Conservation (phyloP, 768 basidiomycete genomes). For the Artomyces pyxidatus region DNA sequence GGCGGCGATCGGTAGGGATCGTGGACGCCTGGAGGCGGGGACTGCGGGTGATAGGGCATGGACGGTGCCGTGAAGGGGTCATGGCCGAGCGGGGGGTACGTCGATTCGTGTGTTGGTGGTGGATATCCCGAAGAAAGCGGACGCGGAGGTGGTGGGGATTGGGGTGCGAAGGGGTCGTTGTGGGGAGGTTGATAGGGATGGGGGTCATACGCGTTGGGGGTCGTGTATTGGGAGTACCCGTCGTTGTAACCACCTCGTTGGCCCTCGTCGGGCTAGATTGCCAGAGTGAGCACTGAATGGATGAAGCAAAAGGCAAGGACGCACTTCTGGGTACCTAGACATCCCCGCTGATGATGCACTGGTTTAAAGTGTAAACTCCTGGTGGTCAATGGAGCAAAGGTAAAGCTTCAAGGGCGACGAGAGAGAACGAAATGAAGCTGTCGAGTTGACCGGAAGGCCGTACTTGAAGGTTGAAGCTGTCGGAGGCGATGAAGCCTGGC, state of each 20-base stretch:
- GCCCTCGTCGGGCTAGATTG: conserved; percentile 51
- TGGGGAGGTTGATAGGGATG: conserved; percentile 27
- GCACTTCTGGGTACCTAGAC: conserved; percentile 35
- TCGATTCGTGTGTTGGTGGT: conserved; percentile 12
- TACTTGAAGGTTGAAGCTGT: too few relatives aligned
- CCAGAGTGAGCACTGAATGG: background rate
- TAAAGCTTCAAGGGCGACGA: too few relatives aligned
- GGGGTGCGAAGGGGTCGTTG: conserved; percentile 32
- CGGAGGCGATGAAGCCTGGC: too few relatives aligned
- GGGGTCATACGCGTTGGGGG: conserved; percentile 22
- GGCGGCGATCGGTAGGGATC: conserved; percentile 6
- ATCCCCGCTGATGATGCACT: too few relatives aligned
- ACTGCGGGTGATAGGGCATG: conserved; percentile 17
- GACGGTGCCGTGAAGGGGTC: conserved; percentile 9
- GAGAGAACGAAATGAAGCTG: too few relatives aligned
- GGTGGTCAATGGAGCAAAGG: too few relatives aligned
- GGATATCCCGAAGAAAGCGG: conserved; percentile 15
- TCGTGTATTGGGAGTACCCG: conserved; percentile 46
- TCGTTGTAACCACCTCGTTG: conserved; percentile 61
- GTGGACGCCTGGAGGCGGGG: conserved; percentile 17
- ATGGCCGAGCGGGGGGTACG: conserved; percentile 18
- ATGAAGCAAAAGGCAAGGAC: conserved; percentile 6
- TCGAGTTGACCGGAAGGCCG: too few relatives aligned
- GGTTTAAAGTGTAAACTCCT: too few relatives aligned
- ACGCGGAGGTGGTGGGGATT: conserved; percentile 7